Evolutionary conservation across 257 asterid species (phyloP).

Genomic region (Solanum chaucha): DNA sequence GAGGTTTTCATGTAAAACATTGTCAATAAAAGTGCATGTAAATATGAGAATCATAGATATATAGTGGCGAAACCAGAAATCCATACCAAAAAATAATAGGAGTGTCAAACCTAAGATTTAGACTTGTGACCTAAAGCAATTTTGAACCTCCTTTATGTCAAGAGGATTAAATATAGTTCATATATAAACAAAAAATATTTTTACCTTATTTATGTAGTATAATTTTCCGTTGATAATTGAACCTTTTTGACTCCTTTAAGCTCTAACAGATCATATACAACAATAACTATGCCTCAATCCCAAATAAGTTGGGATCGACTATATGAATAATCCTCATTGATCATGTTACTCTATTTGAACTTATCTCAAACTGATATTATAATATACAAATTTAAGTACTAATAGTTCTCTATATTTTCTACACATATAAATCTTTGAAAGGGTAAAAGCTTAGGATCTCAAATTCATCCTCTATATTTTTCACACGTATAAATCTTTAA

Average conservation of each 20-base stretch:
- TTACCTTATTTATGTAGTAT: no score
- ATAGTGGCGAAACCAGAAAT: neutral
- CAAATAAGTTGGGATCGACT: no score
- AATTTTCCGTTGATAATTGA: no score
- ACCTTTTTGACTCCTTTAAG: no score
- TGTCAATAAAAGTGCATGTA: neutral
- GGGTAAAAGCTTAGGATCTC: neutral
- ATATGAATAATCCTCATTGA: no score
- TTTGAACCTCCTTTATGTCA: neutral
- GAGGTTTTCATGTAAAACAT: neutral
- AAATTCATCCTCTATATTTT: neutral
- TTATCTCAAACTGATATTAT: neutral
- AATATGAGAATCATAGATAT: neutral
- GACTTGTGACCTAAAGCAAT: neutral
- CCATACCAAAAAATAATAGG: neutral
- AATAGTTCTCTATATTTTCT: neutral
- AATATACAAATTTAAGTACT: neutral
- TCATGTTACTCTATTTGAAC: neutral
- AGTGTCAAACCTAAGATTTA: neutral
- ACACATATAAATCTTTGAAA: no score
- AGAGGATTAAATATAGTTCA: neutral
- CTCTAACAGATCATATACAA: no score
- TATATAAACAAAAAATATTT: no score
- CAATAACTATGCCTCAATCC: no score
- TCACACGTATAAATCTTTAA: neutral